Conservation (phyloP, 2,329 filamentous ascomycete species). For the Fusarium sp. region DNA sequence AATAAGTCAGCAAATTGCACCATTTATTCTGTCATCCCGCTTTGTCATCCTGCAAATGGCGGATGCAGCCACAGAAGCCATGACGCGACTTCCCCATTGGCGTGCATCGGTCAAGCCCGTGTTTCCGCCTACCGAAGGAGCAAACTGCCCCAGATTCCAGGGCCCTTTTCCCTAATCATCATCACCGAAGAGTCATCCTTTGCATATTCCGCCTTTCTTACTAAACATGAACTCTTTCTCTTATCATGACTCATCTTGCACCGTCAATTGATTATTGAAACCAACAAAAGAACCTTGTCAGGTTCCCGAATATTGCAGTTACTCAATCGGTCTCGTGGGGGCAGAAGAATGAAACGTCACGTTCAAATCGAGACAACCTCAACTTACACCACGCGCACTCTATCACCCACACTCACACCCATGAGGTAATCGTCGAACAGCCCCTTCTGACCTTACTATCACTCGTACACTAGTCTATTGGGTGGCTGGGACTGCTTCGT, state of each 20-base stretch:
- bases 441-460: slow-evolving; percentile 5
- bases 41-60: slow-evolving; percentile 12
- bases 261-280: neutral
- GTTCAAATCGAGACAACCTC: slow-evolving; percentile 22
- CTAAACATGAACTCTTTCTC: slow-evolving; percentile 13
- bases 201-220: slow-evolving; percentile 30
- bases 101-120: slow-evolving; percentile 42
- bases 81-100: slow-evolving; percentile 33
- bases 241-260: slow-evolving; percentile 27
- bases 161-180: slow-evolving; percentile 3
- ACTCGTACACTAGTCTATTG: neutral
- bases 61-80: slow-evolving; percentile 28
- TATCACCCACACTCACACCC: neutral
- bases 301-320: slow-evolving; percentile 2
- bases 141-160: slow-evolving; percentile 21
- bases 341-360: slow-evolving; percentile 37
- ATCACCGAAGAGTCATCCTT: slow-evolving; percentile 15
- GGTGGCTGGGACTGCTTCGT: slow-evolving; percentile 12
- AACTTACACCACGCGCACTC: slow-evolving; percentile 2
- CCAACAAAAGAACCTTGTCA: slow-evolving; percentile 10
- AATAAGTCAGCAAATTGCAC: neutral
- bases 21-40: slow-evolving; percentile 16
- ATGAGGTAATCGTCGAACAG: slow-evolving; percentile 8
- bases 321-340: slow-evolving; percentile 11
- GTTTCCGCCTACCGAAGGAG: slow-evolving; percentile 13